Base-by-base conservation (phyloP, 1,284 basidiomycete species). In the Moesziomyces antarcticus region DNA sequence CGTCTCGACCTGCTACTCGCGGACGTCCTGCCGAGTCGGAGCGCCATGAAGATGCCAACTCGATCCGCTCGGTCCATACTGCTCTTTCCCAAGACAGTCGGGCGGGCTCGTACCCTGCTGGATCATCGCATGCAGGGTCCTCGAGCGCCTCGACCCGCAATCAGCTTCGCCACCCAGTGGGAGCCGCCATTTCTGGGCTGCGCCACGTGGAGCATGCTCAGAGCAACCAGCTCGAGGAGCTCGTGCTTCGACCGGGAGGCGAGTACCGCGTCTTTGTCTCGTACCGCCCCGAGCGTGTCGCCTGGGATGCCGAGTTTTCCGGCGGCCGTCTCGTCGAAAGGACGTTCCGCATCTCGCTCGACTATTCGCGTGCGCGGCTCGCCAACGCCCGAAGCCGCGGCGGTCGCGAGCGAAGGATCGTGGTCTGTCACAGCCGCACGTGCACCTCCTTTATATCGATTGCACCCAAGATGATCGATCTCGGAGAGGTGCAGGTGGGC, bases 401-500 rank as follows among this genome's bases (percentile, higher is more conserved):
- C 33, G 82, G 81, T 13, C 69, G 78, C n/a, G 77, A 81, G 44
- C 78, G 84, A n/a, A 84, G 83, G 46, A 78, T 78, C 4, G 77
- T 87, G 30, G 77, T 82, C 53, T 86, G 86, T 63, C 76, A 82
- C 22, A 83, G 85, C 52, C 78, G 86, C 50, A 86, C 85, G 3
- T 87, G 87, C 75, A 86, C 87, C 13, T 87, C 86, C 2, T 83
- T 87, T 66, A 86, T 87, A 73, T 73, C 78, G 33, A 82, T 87
- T 47, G 44, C 59, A 50, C 85, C 66, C 68, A 85, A 50, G 82
- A 80, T 79, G 50, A 84, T 87, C 56, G 86, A 87, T 69, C 86
- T 87, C 64, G 87, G 86, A 8, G 81, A 86, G 63, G 86, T 86
- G n/a, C 86, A 86, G 21, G 85, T 87, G 2, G 87, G 87, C 21